A percentile compares a stretch with the other conserved stretches of the same genome.
Evolutionary conservation across 2,329 filamentous ascomycete species (phyloP).

Genomic region (Colletotrichum salicis): DNA sequence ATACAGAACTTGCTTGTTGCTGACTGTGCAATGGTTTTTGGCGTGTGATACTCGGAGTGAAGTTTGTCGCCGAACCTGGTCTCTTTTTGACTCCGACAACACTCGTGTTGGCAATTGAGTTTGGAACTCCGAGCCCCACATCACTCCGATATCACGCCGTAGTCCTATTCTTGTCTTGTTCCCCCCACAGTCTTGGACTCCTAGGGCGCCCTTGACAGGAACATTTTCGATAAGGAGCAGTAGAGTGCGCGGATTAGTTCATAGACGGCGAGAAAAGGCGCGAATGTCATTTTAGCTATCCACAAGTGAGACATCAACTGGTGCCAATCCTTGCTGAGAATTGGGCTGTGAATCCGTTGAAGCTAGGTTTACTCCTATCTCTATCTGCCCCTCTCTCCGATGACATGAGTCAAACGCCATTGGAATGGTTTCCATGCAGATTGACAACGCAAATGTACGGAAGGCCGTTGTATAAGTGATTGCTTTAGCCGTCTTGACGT

Average conservation of each 20-base stretch:
- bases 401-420: not conserved
- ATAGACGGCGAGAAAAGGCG: slow-evolving; percentile 37
- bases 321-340: not conserved
- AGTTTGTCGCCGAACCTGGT: not conserved
- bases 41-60: not conserved
- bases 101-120: too few relatives aligned
- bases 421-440: not conserved
- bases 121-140: not conserved
- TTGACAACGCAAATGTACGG: not conserved
- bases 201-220: not conserved
- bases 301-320: not conserved
- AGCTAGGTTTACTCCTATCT: not conserved
- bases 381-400: not conserved
- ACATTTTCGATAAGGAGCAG: not conserved
- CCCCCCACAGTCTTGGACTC: not conserved
- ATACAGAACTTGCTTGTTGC: not conserved
- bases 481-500: not conserved
- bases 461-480: not conserved
- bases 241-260: not conserved
- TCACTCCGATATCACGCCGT: not conserved
- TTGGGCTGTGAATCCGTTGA: not conserved
- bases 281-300: not conserved
- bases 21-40: not conserved
- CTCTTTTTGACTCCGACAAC: not conserved
- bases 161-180: not conserved